These are phyloP conservation scores for Datisca glomerata DNA, from an alignment of 306 rosid genomes.

Conservation along the genomic window DNA sequence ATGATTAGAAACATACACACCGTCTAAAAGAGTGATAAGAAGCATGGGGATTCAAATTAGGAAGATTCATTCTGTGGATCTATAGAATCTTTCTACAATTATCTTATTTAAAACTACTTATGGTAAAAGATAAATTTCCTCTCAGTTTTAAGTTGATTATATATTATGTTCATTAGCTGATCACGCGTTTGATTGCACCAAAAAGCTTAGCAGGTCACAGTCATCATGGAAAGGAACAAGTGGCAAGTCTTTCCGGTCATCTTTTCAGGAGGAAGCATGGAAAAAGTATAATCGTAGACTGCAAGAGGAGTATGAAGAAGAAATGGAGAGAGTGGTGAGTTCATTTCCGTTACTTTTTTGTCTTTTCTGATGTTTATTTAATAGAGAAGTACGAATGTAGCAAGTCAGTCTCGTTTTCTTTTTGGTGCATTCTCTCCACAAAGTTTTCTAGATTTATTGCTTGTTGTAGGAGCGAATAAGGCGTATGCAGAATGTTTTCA, in stretches of 20 bases:
- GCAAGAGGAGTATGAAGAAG: conserved; percentile 96
- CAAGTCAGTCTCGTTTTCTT: too few relatives aligned
- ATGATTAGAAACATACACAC: not conserved
- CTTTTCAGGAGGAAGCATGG: conserved; percentile 92
- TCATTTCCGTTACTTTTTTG: not conserved
- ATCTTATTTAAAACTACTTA: too few relatives aligned
- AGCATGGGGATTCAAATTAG: too few relatives aligned
- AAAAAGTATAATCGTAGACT: conserved; percentile 64
- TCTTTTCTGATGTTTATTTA: not conserved
- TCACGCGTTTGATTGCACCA: conserved; percentile 15
- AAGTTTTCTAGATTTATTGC: conserved; percentile 5
- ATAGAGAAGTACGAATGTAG: too few relatives aligned
- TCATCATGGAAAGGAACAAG: conserved; percentile 41
- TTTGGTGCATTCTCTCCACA: too few relatives aligned
- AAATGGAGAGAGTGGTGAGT: conserved; percentile 92
- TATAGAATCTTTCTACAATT: too few relatives aligned
- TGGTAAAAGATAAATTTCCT: not conserved
- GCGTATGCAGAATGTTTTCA: conserved; percentile 96
- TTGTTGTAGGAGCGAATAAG: conserved; percentile 77
- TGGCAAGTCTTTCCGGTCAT: conserved; percentile 45
- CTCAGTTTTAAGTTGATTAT: not conserved
- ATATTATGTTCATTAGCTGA: conserved; percentile 14
- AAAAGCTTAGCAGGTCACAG: conserved; percentile 54
- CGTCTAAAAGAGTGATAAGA: too few relatives aligned
- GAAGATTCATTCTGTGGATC: too few relatives aligned